Base-by-base conservation (phyloP, 306 rosid species). In the Begonia fuchsioides region DNA sequence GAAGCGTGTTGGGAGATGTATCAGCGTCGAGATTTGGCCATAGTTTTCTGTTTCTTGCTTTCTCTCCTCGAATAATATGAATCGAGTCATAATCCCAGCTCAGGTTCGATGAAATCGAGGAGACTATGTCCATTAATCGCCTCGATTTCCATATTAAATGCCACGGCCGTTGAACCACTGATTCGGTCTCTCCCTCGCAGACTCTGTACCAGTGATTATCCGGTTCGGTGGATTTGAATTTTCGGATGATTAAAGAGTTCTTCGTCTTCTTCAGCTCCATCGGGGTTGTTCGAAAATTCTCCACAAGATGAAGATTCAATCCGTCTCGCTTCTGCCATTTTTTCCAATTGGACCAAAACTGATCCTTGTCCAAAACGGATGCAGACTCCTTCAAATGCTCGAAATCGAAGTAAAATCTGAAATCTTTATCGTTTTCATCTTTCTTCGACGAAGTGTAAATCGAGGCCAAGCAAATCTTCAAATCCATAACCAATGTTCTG, bases 121-220 rank as follows among this genome's bases (percentile, higher is more conserved):
- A 92, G 47, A 86, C 93, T 62, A 92, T 82, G 51, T 86, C 98
- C 96, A 92, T 77, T 60, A 92, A 65, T 39, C 94, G 65, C 65
- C 84, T 92, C 1, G 98, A 92, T 67, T 92, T 92, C 98, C 98
- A 92, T 51, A 92, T 15, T 74, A 80, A 71, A 80, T 82, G 78
- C 98, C 96, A 92, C 4, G 98, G 96, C 67, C 98, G 78, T 61
- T 77, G 93, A 61, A 86, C 67, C n/a, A 77, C 65, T 0, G 96
- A 82, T 68, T 92, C 96, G 1, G 94, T 79, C 72, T 92, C 98
- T 61, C 98, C 96, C 68, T 92, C 98, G 55, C 98, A 92, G 41
- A 86, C 96, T 52, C 98, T 76, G 46, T 82, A 92, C 96, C 98
- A 77, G 55, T 85, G 86, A 55, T 92, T 92, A 72, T 92, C 96